These are phyloP conservation scores for Picochlorum sp. DNA, from an alignment of 139 green algal species.

Conservation along the genomic window DNA sequence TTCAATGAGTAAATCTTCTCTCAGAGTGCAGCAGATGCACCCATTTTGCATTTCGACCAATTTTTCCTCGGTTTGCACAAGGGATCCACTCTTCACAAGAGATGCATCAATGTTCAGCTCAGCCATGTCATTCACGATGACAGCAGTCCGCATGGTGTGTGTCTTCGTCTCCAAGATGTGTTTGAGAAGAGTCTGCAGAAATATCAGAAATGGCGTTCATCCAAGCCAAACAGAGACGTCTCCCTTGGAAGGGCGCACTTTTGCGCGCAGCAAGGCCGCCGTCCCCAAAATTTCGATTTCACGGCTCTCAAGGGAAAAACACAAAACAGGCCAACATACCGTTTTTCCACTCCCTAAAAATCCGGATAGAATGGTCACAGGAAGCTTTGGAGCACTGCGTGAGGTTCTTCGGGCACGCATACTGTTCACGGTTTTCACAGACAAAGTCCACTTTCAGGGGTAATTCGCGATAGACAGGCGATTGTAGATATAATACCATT, in stretches of 20 bases:
- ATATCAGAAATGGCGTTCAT: neutral
- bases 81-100: slow-evolving; percentile 36
- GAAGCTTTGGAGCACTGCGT: slow-evolving; percentile 20
- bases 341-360: slow-evolving; percentile 78
- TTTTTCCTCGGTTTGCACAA: slow-evolving; percentile 22
- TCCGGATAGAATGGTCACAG: slow-evolving; percentile 59
- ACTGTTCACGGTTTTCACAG: no score
- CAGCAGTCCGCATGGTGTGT: slow-evolving; percentile 25
- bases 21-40: slow-evolving; percentile 81
- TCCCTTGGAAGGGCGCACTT: neutral
- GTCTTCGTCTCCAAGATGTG: slow-evolving; percentile 52
- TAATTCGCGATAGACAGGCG: no score
- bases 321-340: neutral
- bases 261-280: neutral
- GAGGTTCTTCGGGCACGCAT: no score
- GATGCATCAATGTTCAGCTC: slow-evolving; percentile 70
- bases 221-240: no score
- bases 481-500: no score
- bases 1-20: slow-evolving; percentile 57
- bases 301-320: neutral
- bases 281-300: slow-evolving; percentile 1
- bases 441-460: no score
- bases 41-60: slow-evolving; percentile 67
- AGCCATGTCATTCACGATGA: slow-evolving; percentile 80
- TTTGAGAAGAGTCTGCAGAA: slow-evolving; percentile 49